Evolutionary conservation across 2,329 filamentous ascomycete genomes (phyloP).

Genomic region (Apiospora kogelbergensis): DNA sequence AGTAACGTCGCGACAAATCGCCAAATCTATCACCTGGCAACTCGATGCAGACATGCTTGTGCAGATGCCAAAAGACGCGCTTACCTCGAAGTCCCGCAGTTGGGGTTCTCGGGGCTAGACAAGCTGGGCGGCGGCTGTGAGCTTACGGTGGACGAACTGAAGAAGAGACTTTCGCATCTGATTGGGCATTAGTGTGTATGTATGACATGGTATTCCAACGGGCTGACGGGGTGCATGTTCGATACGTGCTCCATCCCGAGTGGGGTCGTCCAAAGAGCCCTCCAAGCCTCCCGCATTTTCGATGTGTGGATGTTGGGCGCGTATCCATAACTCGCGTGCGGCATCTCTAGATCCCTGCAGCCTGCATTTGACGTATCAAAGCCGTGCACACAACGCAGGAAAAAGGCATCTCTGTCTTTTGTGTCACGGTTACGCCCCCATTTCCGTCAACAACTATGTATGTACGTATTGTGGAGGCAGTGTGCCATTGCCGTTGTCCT

Average conservation of each 20-base stretch:
- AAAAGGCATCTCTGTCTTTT: too few species aligned
- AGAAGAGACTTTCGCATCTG: slow-evolving; percentile 28
- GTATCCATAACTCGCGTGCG: slow-evolving; percentile 5
- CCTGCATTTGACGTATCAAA: neutral
- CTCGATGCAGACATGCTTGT: slow-evolving; percentile 30
- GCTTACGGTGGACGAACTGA: slow-evolving; percentile 32
- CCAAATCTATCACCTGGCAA: slow-evolving; percentile 29
- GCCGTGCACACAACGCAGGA: neutral
- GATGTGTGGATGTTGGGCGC: neutral
- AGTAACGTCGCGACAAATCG: slow-evolving; percentile 19
- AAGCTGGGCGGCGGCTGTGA: slow-evolving; percentile 15
- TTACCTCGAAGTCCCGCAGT: neutral
- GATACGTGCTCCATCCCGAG: too few species aligned
- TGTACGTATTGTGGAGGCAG: too few species aligned
- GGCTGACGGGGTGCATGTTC: too few species aligned
- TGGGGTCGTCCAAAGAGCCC: too few species aligned
- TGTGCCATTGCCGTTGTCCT: neutral
- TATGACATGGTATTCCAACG: neutral
- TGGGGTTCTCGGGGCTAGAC: neutral
- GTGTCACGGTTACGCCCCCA: neutral
- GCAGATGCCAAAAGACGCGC: neutral
- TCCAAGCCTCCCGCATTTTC: too few species aligned
- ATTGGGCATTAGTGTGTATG: slow-evolving; percentile 21
- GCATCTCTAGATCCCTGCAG: neutral
- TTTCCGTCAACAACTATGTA: too few species aligned